Base-by-base conservation (phyloP, 1,284 basidiomycete genomes). In the Phylloporus gajari region DNA sequence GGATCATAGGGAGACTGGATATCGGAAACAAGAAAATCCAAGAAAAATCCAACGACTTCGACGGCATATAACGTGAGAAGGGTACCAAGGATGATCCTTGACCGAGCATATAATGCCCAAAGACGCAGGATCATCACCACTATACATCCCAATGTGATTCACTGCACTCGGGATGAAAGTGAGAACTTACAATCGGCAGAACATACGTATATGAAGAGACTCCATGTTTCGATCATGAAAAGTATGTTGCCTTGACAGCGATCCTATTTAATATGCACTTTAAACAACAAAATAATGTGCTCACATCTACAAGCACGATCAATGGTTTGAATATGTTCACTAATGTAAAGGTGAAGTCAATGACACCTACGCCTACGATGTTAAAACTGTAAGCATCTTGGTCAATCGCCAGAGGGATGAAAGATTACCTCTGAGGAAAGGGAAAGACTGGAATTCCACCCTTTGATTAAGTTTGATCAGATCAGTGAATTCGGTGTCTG, bases 61-160 rank as follows among this genome's bases (percentile, higher is more conserved):
- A 32, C 3, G 27, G 42, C 19, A 15, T 59, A 59, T 2, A 59
- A 19, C n/a, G 40, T 32, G 27, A 67, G 56, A 23, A 67, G 42
- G 27, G 23, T 25, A 23, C 17, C 19, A 9, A 58, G 42, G 40
- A 59, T 67, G 23, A 67, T 35, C 40, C 23, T 59, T 3, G 66
- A 67, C 32, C 13, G 40, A 25, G 8, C 25, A 40, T 67, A 67
- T 58, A 67, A 32, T 3, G 56, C 66, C 66, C 40, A 59, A 30
- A 59, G 23, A 8, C 42, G 56, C 11, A 67, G 35, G 25, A 59
- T 67, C 66, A 59, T 67, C 56, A 42, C 21, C 53, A 67, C 66
- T 46, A 30, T 30, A 32, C 6, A n/a, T 35, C 23, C 21, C 8
- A n/a, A 35, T n/a, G 27, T 32, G 15, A 59, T 32, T 59, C 27